Evolutionary conservation across 2,329 filamentous ascomycete genomes (phyloP), one percentile per base, ranked within the genome.

Genomic region (Microsporum ferrugineum): DNA sequence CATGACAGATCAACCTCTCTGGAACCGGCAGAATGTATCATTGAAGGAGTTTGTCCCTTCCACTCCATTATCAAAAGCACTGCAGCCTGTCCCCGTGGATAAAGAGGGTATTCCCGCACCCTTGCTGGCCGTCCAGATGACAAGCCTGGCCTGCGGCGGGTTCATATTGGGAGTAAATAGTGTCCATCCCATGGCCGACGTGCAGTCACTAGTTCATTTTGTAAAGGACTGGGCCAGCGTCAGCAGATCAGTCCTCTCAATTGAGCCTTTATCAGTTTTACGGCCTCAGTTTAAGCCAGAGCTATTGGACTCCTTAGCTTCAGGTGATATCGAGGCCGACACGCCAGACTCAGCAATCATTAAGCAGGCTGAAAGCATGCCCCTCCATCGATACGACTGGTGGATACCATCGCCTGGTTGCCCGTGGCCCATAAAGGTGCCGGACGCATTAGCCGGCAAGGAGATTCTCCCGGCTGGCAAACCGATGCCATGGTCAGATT

Each of bases 101-200:
- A 69, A 63, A 12, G 63, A 68, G 3, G 71, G 69, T 1, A 61
- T 73, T 8, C 5, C n/a, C 27, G 27, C 27, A 5, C 67, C 69
- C 2, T 66, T 65, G n/a, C 60, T 75, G 62, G 65, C 70, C 3
- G 68, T 77, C 0, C 78, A 80, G 64, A 60, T 79, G 36, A 79
- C 70, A 0, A 61, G 65, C 0, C 77, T 80, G 62, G 62, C 66
- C 6, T 76, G 75, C 57, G 76, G 77, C 0, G 75, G 75, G 2
- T 75, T 74, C 49, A 74, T 72, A 0, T 63, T 81, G 7, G 71
- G 73, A 7, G 67, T 78, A n/a, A 72, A 71, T 55, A 64, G 78
- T 23, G 72, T 76, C 0, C 79, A 81, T 65, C 69, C 71, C 2
- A 68, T 81, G 2, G 75, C 76, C 0, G 79, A 81, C 62, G 78